Evolutionary conservation across 2,329 filamentous ascomycete species (phyloP).

Genomic region (Celoporthe dispersa): DNA sequence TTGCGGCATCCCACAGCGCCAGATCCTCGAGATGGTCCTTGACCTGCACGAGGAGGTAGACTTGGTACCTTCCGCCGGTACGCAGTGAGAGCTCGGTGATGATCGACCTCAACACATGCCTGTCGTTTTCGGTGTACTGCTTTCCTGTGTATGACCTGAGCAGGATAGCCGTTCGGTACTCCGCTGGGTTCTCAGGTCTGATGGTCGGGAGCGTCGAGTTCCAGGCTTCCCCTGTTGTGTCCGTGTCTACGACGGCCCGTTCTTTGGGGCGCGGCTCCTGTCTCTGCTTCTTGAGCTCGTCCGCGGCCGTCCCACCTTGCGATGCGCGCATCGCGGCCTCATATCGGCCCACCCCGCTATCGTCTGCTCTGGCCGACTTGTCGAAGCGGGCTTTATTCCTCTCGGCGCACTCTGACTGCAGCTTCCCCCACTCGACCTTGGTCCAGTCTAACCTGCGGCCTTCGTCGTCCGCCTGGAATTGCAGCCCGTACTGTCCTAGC

Average conservation of each 20-base stretch:
- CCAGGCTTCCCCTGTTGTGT: background rate
- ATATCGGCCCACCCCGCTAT: conserved; percentile 49
- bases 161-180: conserved; percentile 71
- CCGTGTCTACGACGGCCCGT: conserved; percentile 6
- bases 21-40: conserved; percentile 58
- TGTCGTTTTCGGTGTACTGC: conserved; percentile 77
- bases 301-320: conserved; percentile 19
- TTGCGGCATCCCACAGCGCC: conserved; percentile 61
- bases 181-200: conserved; percentile 34
- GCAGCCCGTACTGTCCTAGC: conserved; percentile 68
- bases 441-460: conserved; percentile 60
- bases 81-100: conserved; percentile 77
- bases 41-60: conserved; percentile 80
- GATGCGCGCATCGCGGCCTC: conserved; percentile 39
- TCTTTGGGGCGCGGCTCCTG: conserved; percentile 20
- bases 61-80: conserved; percentile 79
- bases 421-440: conserved; percentile 69
- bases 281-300: conserved; percentile 29
- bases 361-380: conserved; percentile 32
- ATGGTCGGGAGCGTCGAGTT: conserved; percentile 9
- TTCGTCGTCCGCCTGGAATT: conserved; percentile 52
- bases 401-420: conserved; percentile 69
- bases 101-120: conserved; percentile 77
- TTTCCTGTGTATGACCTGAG: conserved; percentile 78
- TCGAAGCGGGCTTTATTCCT: conserved; percentile 70